phyloP scores from a whole-genome alignment of 1,139 yeast genomes.

The Magnusiomyces suaveolens region DNA sequence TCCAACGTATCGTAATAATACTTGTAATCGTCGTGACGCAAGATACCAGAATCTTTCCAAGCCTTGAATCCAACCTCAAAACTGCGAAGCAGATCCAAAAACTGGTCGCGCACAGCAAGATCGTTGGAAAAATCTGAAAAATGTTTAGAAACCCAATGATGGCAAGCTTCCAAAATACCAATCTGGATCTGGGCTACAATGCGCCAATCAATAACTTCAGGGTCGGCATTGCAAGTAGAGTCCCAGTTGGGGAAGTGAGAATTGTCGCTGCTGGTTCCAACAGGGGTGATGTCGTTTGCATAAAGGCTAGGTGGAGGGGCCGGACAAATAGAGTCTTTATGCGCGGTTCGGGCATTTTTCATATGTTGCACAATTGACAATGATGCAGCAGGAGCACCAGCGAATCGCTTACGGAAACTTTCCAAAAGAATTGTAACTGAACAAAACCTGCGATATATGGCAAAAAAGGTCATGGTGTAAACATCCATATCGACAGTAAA shows the following conservation, averaged over 20 bases:
- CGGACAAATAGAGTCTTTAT: constrained; percentile 23
- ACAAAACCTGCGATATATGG: constrained; percentile 55
- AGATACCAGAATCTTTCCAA: constrained; percentile 41
- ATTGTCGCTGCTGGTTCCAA: constrained; percentile 13
- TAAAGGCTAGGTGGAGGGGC: constrained; percentile 36
- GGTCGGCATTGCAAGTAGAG: constrained; percentile 26
- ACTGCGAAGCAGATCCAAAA: constrained; percentile 57
- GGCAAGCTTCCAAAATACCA: constrained; percentile 70
- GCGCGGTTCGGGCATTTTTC: background rate
- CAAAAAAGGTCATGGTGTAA: constrained; percentile 54
- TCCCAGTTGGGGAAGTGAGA: constrained; percentile 36
- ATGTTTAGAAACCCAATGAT: constrained; percentile 61
- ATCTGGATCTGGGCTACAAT: constrained; percentile 63
- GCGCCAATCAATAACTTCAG: constrained; percentile 41
- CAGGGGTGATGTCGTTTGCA: too few species aligned
- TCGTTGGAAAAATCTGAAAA: constrained; percentile 70
- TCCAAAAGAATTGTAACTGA: constrained; percentile 44
- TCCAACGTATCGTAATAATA: constrained; percentile 36
- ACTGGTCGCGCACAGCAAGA: constrained; percentile 47
- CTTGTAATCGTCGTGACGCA: constrained; percentile 29
- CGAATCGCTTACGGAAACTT: constrained; percentile 43
- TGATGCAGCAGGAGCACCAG: constrained; percentile 54
- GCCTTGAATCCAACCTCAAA: constrained; percentile 60
- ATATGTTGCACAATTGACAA: constrained; percentile 33
- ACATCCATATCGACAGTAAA: constrained; percentile 50